phyloP scores from a whole-genome alignment of 306 rosid genomes.

The Leucaena leucocephala region DNA sequence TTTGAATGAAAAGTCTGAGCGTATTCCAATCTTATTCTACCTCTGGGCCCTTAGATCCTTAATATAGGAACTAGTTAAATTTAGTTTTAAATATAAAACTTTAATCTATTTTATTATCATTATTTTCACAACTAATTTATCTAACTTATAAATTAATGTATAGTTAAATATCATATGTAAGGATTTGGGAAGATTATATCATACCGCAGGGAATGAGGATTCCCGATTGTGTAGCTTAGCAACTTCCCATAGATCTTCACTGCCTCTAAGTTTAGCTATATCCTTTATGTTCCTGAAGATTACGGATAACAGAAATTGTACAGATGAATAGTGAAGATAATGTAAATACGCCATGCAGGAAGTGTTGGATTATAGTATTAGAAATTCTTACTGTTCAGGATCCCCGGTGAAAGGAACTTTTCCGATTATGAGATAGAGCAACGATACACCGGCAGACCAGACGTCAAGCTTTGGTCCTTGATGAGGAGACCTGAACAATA shows the following conservation, averaged over 20 bases:
- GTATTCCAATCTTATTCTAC: not conserved
- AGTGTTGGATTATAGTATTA: not conserved
- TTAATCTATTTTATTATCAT: too few species aligned
- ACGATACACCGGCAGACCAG: constrained; percentile 64
- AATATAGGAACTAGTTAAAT: too few species aligned
- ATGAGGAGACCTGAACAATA: constrained; percentile 49
- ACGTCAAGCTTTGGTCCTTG: constrained; percentile 60
- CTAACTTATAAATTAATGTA: too few species aligned
- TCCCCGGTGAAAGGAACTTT: constrained; percentile 58
- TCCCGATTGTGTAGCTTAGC: constrained; percentile 60
- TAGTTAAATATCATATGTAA: too few species aligned
- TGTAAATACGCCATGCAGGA: not conserved
- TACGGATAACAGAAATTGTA: not conserved
- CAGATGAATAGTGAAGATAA: not conserved
- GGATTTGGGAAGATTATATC: not conserved
- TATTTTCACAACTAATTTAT: too few species aligned
- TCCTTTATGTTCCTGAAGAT: constrained; percentile 57
- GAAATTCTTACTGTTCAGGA: constrained; percentile 53
- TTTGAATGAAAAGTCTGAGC: not conserved
- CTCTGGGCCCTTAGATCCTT: too few species aligned
- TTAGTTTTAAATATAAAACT: too few species aligned
- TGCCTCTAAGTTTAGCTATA: constrained; percentile 58
- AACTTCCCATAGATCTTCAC: constrained; percentile 59
- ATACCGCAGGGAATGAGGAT: constrained; percentile 54
- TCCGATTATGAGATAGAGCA: constrained; percentile 60